These are phyloP conservation scores for Lactifluus piperatus DNA, from an alignment of 768 basidiomycete genomes.

Conservation along the genomic window DNA sequence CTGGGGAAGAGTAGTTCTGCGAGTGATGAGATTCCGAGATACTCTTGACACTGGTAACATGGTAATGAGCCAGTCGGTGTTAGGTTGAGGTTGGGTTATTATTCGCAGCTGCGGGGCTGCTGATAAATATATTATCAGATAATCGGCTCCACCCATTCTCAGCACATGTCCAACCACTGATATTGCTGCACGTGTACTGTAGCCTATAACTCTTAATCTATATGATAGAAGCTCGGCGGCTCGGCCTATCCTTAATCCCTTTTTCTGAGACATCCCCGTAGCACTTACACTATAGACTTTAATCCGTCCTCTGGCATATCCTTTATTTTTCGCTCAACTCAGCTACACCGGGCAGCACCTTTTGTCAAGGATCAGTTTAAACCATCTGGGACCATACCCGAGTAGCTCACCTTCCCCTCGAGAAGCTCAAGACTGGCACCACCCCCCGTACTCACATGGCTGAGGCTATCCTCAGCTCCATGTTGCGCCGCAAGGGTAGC, in stretches of 20 bases:
- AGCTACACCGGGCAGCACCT: slow-evolving; percentile 87
- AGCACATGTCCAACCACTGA: neutral
- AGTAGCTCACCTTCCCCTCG: slow-evolving; percentile 80
- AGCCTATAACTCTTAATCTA: neutral
- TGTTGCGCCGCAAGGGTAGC: slow-evolving; percentile 93
- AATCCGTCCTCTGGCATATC: neutral
- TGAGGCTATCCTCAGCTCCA: slow-evolving; percentile 76
- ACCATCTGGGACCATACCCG: neutral
- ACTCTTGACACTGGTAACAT: slow-evolving; percentile 60
- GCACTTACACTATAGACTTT: slow-evolving; percentile 6
- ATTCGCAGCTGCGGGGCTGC: neutral
- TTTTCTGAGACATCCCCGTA: neutral
- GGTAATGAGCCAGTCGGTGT: slow-evolving; percentile 7
- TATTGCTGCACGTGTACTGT: neutral
- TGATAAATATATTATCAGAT: slow-evolving; percentile 19
- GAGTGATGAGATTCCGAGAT: slow-evolving; percentile 30
- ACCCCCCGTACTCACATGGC: slow-evolving; percentile 95
- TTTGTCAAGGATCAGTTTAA: slow-evolving; percentile 19
- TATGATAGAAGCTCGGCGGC: neutral
- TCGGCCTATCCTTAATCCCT: neutral
- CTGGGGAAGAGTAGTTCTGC: slow-evolving; percentile 26
- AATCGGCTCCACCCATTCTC: slow-evolving; percentile 5
- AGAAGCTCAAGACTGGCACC: slow-evolving; percentile 91
- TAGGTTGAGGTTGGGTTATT: neutral
- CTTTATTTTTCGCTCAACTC: slow-evolving; percentile 75